A percentile compares a stretch with the other conserved stretches of the same genome.
These are phyloP conservation scores for Phaeosphaeria sp. DNA, from an alignment of 2,329 filamentous ascomycete genomes.

Conservation along the genomic window DNA sequence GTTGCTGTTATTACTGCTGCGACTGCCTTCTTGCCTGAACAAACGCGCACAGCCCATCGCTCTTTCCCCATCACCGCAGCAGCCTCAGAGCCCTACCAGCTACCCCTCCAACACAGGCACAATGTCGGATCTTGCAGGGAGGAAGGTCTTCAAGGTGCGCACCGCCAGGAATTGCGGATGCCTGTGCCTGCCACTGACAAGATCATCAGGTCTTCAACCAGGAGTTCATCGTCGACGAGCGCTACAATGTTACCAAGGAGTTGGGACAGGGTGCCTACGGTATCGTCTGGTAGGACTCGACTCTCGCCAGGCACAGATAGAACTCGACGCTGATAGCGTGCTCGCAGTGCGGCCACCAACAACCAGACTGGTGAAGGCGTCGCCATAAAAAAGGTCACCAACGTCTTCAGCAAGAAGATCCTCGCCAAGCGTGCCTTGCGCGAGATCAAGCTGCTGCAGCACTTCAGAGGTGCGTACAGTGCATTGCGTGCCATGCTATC, in stretches of 20 bases:
- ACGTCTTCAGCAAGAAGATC: slow-evolving; percentile 99
- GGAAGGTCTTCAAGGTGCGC: slow-evolving; percentile 67
- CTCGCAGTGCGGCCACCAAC: slow-evolving; percentile 84
- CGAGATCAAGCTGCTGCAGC: slow-evolving; percentile 98
- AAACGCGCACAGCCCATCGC: background rate
- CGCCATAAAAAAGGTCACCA: slow-evolving; percentile 99
- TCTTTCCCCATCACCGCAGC: background rate
- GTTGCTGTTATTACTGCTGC: slow-evolving; percentile 8
- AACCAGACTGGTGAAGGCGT: slow-evolving; percentile 89
- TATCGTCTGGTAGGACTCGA: slow-evolving; percentile 82
- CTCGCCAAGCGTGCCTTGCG: slow-evolving; percentile 95
- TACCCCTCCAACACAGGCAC: slow-evolving; percentile 9
- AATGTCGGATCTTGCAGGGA: slow-evolving; percentile 68
- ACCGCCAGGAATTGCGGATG: background rate
- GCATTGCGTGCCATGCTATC: background rate
- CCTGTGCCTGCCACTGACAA: background rate
- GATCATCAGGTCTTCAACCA: slow-evolving; percentile 79
- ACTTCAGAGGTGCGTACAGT: slow-evolving; percentile 72
- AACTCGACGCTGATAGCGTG: slow-evolving; percentile 26
- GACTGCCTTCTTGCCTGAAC: slow-evolving; percentile 11
- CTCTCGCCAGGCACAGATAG: slow-evolving; percentile 2
- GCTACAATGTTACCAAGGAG: slow-evolving; percentile 98
- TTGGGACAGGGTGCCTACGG: slow-evolving; percentile 97
- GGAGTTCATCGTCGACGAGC: slow-evolving; percentile 97
- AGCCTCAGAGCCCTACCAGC: background rate